These are phyloP conservation scores for Populus ilicifolia DNA, from an alignment of 345 rosid genomes.

Conservation along the genomic window DNA sequence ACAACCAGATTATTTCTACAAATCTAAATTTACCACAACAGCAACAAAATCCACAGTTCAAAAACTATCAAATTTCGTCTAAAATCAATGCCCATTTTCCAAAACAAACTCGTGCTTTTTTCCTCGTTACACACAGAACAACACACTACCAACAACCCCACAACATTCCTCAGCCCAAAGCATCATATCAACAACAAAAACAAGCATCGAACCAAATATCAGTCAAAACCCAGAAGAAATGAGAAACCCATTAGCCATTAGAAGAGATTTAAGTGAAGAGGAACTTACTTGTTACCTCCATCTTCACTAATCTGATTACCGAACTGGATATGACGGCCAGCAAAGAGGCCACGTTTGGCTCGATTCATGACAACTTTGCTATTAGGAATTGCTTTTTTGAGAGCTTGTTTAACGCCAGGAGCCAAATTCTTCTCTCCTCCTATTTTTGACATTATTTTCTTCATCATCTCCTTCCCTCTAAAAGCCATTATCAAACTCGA, in stretches of 20 bases:
- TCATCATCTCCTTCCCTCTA: slow-evolving; percentile 85
- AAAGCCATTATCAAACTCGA: slow-evolving; percentile 54
- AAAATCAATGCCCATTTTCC: background rate
- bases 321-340: slow-evolving; percentile 88
- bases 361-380: slow-evolving; percentile 69
- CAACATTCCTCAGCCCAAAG: too few species aligned
- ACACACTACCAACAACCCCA: too few species aligned
- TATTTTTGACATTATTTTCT: slow-evolving; percentile 66
- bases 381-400: slow-evolving; percentile 69
- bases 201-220: background rate
- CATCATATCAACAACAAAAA: too few species aligned
- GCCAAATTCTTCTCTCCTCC: slow-evolving; percentile 66
- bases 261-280: background rate
- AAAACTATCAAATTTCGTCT: too few species aligned
- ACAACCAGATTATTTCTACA: too few species aligned
- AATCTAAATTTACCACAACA: too few species aligned
- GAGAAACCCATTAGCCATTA: background rate
- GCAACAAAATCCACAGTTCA: too few species aligned
- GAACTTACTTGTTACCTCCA: slow-evolving; percentile 79
- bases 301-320: slow-evolving; percentile 89
- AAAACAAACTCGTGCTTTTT: background rate
- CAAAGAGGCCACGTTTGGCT: slow-evolving; percentile 82
- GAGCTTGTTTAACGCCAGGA: slow-evolving; percentile 54
- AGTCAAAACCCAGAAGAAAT: background rate
- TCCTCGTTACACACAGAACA: too few species aligned